Evolutionary conservation across 495 filamentous ascomycete genomes (phyloP), one percentile per base, ranked within the genome.

Genomic region (Penicillium subrubescens): DNA sequence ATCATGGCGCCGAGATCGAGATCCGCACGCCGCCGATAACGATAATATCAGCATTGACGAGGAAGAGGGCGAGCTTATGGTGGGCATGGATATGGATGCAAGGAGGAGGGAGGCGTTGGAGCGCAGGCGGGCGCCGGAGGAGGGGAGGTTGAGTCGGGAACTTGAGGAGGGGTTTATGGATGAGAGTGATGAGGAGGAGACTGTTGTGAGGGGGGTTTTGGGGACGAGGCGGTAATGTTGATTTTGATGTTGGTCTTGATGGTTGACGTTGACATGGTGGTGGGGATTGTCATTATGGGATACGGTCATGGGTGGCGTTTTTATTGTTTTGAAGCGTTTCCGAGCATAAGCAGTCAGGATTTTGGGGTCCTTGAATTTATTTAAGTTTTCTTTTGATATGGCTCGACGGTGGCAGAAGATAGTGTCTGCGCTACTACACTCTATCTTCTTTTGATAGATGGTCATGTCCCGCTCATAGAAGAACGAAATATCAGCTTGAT

Each of bases 131-230:
- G 66, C 65, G 60, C 67, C 66, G 33, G 81, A 81, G 34, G 79
- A 84, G 58, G 78, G 86, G 62, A 83, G 93, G 65, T 70, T 96
- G 55, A 93, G 91, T 79, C 83, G 92, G 72, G 93, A 97, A 39
- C 72, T 96, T 59, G 92, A 95, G 74, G 86, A 91, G 62, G 92
- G 91, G 1, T 96, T 96, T 71, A 88, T 86, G 80, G 90, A 93
- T 77, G 90, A 92, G 71, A 93, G 91, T 73, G 88, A 91, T 62
- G 90, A 92, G n/a, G 83, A 84, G 19, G 79, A 31, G 37, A 39
- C 17, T 10, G 35, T 62, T 31, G 48, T 27, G 10, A 23, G 48
- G 48, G 56, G 62, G 12, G 51, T 54, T 5, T 8, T 54, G 27
- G 51, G 51, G 14, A 54, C 15, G 27, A 31, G 51, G 29, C 14